These are phyloP conservation scores for Agroathelia rolfsii DNA, from an alignment of 1,284 basidiomycete genomes.

Conservation along the genomic window DNA sequence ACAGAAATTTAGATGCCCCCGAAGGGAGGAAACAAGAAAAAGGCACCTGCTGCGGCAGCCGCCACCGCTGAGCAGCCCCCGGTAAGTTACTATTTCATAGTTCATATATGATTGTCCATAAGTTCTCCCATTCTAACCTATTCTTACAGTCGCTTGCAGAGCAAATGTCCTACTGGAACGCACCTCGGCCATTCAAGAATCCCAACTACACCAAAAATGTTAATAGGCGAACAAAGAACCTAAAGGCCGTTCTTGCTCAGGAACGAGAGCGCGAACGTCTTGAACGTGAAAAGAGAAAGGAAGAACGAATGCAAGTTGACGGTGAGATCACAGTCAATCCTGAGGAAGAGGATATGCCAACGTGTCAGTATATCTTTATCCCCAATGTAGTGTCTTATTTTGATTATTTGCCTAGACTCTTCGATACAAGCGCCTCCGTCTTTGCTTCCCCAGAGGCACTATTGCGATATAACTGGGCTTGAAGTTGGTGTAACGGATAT, in stretches of 20 bases:
- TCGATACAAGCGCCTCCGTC: conserved; percentile 84
- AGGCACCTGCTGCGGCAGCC: conserved; percentile 10
- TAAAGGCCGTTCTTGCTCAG: conserved; percentile 65
- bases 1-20: no score
- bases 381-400: conserved; percentile 1
- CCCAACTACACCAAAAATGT: conserved; percentile 55
- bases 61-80: conserved; percentile 19
- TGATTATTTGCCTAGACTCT: conserved; percentile 40
- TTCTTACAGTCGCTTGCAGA: conserved; percentile 48
- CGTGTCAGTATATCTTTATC: conserved; percentile 37
- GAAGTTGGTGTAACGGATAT: conserved; percentile 36
- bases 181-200: conserved; percentile 68
- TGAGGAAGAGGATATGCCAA: conserved; percentile 51
- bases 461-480: conserved; percentile 83
- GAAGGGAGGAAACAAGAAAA: conserved; percentile 22
- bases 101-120: neutral
- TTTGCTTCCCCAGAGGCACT: conserved; percentile 65
- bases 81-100: conserved; percentile 12
- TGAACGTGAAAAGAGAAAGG: conserved; percentile 47
- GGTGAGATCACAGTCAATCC: conserved; percentile 11
- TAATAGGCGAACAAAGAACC: conserved; percentile 61
- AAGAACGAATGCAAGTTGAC: conserved; percentile 29
- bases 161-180: conserved; percentile 58
- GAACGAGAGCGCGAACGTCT: conserved; percentile 63
- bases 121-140: neutral